A percentile compares a stretch with the other conserved stretches of the same genome.
Evolutionary conservation across 148 eudicot genomes (phyloP).

Genomic region (Spergularia bocconei): DNA sequence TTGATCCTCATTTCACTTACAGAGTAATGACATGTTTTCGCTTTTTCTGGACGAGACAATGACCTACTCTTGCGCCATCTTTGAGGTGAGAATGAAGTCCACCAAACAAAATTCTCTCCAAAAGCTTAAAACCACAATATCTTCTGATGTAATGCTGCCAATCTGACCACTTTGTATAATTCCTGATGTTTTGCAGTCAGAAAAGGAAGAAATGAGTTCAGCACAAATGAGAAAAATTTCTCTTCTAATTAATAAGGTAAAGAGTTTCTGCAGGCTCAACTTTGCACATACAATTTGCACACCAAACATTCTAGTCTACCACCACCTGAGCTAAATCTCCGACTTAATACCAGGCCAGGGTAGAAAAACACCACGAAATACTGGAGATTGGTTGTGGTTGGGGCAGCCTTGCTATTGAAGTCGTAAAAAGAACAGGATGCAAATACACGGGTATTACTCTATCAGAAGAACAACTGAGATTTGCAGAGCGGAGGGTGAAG

Average conservation of each 20-base stretch:
- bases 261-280: not conserved
- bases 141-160: not conserved
- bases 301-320: not conserved
- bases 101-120: not conserved
- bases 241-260: constrained; percentile 61
- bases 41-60: constrained; percentile 95
- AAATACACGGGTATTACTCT: constrained; percentile 90
- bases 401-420: constrained; percentile 95
- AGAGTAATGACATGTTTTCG: constrained; percentile 92
- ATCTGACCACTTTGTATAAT: not conserved
- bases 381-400: constrained; percentile 97
- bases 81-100: constrained; percentile 52
- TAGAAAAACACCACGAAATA: constrained; percentile 62
- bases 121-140: not conserved
- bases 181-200: constrained; percentile 40
- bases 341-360: constrained; percentile 50
- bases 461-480: constrained; percentile 74
- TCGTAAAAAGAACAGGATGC: constrained; percentile 84
- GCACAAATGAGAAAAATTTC: constrained; percentile 81
- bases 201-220: constrained; percentile 68
- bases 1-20: not conserved
- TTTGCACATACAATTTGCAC: not conserved
- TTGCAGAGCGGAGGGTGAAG: constrained; percentile 72
- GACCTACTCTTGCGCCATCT: constrained; percentile 91
- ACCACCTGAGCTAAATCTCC: not conserved